phyloP scores from a whole-genome alignment of 2,329 filamentous ascomycete genomes.

The Daldinia sp. region DNA sequence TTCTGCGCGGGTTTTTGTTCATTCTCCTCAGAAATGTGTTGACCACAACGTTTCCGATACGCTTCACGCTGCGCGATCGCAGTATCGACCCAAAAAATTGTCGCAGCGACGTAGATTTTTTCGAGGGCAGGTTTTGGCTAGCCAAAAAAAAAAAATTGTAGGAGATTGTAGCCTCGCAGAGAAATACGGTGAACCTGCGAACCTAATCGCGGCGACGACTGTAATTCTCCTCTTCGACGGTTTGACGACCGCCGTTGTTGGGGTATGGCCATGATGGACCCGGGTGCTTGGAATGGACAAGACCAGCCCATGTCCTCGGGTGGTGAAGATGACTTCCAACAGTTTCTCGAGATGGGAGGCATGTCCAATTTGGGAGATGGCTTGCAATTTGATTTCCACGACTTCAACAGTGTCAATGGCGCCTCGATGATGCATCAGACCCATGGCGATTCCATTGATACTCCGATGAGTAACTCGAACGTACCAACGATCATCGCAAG shows the following conservation, averaged over 20 bases:
- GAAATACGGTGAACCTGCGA: slow-evolving; percentile 17
- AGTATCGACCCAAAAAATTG: slow-evolving; percentile 20
- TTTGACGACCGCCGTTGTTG: slow-evolving; percentile 17
- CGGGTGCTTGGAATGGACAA: slow-evolving; percentile 66
- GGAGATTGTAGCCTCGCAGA: slow-evolving; percentile 1
- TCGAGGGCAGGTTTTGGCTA: neutral
- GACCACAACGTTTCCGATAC: slow-evolving; percentile 22
- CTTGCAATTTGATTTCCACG: slow-evolving; percentile 71
- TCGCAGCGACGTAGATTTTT: slow-evolving; percentile 8
- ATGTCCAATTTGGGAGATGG: slow-evolving; percentile 66
- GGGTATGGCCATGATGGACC: slow-evolving; percentile 63
- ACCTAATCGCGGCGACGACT: slow-evolving; percentile 13
- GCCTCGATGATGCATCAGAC: slow-evolving; percentile 56
- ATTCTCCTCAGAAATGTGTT: slow-evolving; percentile 36
- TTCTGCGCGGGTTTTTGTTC: slow-evolving; percentile 24
- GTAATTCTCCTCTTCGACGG: slow-evolving; percentile 12
- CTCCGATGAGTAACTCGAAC: slow-evolving; percentile 62
- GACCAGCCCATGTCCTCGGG: slow-evolving; percentile 65
- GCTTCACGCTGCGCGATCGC: slow-evolving; percentile 34
- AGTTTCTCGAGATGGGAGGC: slow-evolving; percentile 71
- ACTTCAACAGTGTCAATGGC: slow-evolving; percentile 60
- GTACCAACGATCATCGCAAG: slow-evolving; percentile 54
- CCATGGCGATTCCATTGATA: slow-evolving; percentile 60
- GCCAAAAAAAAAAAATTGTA: neutral
- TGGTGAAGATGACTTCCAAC: slow-evolving; percentile 72